Conservation (phyloP, 2,329 filamentous ascomycete species). For the Ilyonectria destructans region DNA sequence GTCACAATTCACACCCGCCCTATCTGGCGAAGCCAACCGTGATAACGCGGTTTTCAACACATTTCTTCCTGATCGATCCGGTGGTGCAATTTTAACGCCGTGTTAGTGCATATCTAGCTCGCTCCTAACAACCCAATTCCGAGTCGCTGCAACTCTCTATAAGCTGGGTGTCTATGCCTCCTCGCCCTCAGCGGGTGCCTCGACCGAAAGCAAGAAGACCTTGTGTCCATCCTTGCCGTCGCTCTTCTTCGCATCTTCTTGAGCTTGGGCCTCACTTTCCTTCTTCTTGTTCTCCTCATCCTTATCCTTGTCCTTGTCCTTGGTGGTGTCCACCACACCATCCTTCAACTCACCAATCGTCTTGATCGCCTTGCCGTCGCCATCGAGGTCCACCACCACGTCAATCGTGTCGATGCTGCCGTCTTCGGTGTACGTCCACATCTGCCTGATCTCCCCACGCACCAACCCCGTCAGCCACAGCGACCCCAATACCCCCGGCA, state of each 20-base stretch:
- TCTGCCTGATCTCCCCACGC: constrained; percentile 79
- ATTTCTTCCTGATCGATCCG: background rate
- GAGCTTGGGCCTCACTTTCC: constrained; percentile 33
- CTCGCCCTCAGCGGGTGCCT: constrained; percentile 46
- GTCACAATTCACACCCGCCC: constrained; percentile 9
- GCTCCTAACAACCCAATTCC: background rate
- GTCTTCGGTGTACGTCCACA: constrained; percentile 90
- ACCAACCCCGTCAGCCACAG: constrained; percentile 82
- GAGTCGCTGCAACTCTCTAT: constrained; percentile 1
- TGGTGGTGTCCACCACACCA: constrained; percentile 56
- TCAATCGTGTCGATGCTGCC: constrained; percentile 70
- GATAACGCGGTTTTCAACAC: background rate
- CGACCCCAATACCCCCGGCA: constrained; percentile 84
- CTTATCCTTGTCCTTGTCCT: constrained; percentile 50
- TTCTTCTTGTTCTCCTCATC: constrained; percentile 43
- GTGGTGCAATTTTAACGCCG: background rate
- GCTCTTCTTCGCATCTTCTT: constrained; percentile 34
- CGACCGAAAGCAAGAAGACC: constrained; percentile 56
- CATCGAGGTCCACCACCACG: constrained; percentile 70
- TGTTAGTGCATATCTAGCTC: background rate
- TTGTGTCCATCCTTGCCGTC: constrained; percentile 46
- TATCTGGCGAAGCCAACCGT: background rate
- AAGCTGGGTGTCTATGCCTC: background rate
- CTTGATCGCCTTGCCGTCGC: constrained; percentile 63
- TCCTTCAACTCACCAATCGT: constrained; percentile 57